Percentiles rank a stretch among this genome's conserved stretches.
These are phyloP conservation scores for Daldinia vernicosa DNA, from an alignment of 495 filamentous ascomycete genomes.

Conservation along the genomic window DNA sequence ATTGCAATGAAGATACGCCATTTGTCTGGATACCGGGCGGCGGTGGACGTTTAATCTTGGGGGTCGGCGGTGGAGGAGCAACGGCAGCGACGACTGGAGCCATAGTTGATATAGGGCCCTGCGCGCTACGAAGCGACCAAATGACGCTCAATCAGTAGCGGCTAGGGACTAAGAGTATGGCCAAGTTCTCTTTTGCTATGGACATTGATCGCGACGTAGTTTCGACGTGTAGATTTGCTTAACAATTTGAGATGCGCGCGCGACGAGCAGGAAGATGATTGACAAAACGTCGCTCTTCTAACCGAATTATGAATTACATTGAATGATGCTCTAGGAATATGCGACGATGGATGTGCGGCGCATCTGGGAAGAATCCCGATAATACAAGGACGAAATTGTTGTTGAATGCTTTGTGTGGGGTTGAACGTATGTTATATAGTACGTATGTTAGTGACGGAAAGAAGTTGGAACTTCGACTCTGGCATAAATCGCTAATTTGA, in stretches of 20 bases:
- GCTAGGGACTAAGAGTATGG: slow-evolving; percentile 22
- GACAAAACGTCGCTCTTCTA: not conserved
- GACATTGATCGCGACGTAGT: slow-evolving; percentile 36
- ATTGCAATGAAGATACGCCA: slow-evolving; percentile 68
- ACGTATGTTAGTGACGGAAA: slow-evolving; percentile 18
- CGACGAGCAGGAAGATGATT: not conserved
- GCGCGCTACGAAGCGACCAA: slow-evolving; percentile 26
- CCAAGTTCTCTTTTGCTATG: slow-evolving; percentile 15
- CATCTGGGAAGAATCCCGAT: not conserved
- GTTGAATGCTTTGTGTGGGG: slow-evolving; percentile 38
- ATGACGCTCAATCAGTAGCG: slow-evolving; percentile 27
- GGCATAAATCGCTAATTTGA: slow-evolving; percentile 18
- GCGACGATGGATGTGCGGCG: slow-evolving; percentile 14
- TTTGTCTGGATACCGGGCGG: slow-evolving; percentile 75
- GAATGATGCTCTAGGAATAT: not conserved
- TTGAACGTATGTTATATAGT: slow-evolving; percentile 24
- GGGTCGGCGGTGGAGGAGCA: slow-evolving; percentile 62
- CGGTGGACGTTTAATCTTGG: slow-evolving; percentile 78
- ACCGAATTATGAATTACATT: not conserved
- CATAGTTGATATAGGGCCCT: slow-evolving; percentile 43
- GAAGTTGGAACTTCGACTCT: slow-evolving; percentile 16
- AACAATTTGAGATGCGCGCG: slow-evolving; percentile 8
- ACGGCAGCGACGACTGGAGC: slow-evolving; percentile 60
- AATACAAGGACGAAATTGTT: slow-evolving; percentile 3
- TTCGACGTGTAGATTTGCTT: not conserved